Evolutionary conservation across 148 eudicot species (phyloP).

Genomic region (Selenicereus undatus): DNA sequence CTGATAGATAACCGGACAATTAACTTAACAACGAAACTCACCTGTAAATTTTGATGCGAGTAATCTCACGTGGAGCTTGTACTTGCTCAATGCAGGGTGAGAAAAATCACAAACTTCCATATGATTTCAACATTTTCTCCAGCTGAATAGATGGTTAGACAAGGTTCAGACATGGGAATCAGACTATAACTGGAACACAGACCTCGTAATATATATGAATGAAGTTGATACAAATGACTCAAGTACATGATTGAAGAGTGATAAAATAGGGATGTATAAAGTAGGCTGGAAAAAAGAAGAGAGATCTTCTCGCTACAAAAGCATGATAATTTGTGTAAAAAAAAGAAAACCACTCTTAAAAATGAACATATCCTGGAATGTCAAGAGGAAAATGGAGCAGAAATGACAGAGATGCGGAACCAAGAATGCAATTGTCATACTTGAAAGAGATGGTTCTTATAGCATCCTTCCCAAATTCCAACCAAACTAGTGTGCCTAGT

Average conservation of each 20-base stretch:
- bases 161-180: background rate
- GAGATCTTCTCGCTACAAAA: too few relatives aligned
- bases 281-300: too few relatives aligned
- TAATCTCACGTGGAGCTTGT: background rate
- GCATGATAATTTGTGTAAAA: background rate
- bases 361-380: background rate
- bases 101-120: too few relatives aligned
- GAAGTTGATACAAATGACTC: too few relatives aligned
- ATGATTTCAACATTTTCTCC: background rate
- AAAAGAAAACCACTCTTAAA: background rate
- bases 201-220: too few relatives aligned
- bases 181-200: background rate
- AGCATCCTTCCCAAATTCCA: slow-evolving; percentile 52
- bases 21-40: background rate
- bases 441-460: slow-evolving; percentile 42
- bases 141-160: background rate
- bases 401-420: background rate
- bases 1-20: background rate
- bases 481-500: slow-evolving; percentile 46
- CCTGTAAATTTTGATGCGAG: background rate
- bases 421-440: slow-evolving; percentile 11
- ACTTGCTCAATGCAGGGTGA: background rate
- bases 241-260: too few relatives aligned
- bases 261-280: too few relatives aligned
- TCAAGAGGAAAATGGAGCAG: slow-evolving; percentile 7